Conservation (phyloP, 352 stramenopile species). For the Albugo candida region DNA sequence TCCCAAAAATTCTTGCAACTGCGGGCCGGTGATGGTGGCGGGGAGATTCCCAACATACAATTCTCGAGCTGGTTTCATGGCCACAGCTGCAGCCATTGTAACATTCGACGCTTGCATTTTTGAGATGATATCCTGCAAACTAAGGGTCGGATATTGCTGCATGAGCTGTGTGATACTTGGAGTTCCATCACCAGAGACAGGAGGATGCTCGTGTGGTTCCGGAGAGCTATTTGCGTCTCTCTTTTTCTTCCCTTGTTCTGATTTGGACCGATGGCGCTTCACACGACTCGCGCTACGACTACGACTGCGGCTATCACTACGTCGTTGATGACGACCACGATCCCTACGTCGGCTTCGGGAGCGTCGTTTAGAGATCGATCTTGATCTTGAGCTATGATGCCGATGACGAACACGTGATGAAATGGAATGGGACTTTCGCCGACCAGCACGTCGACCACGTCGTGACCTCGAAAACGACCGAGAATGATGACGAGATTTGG, state of each 20-base stretch:
- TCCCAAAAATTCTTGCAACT: constrained; percentile 71
- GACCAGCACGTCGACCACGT: constrained; percentile 6
- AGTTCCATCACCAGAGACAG: constrained; percentile 11
- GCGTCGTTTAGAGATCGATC: not conserved
- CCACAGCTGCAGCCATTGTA: constrained; percentile 44
- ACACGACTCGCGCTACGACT: constrained; percentile 2
- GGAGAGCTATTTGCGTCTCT: constrained; percentile 34
- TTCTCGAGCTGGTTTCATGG: constrained; percentile 62
- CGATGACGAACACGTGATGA: constrained; percentile 13
- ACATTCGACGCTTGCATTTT: constrained; percentile 76
- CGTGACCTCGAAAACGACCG: constrained; percentile 8
- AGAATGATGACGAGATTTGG: constrained; percentile 9
- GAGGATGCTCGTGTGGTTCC: constrained; percentile 19
- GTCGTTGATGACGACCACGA: constrained; percentile 10
- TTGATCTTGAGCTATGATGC: constrained; percentile 35
- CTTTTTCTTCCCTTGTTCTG: constrained; percentile 7
- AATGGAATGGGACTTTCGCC: constrained; percentile 14
- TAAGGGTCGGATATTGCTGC: constrained; percentile 75
- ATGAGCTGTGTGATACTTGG: constrained; percentile 78
- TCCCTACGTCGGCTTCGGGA: not conserved
- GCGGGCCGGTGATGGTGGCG: constrained; percentile 55
- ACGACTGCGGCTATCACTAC: constrained; percentile 4
- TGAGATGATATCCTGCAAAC: constrained; percentile 73
- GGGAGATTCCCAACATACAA: constrained; percentile 75
- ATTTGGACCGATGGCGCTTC: not conserved